Evolutionary conservation across 106 monocot genomes (phyloP).

Genomic region (Chionographis japonica): DNA sequence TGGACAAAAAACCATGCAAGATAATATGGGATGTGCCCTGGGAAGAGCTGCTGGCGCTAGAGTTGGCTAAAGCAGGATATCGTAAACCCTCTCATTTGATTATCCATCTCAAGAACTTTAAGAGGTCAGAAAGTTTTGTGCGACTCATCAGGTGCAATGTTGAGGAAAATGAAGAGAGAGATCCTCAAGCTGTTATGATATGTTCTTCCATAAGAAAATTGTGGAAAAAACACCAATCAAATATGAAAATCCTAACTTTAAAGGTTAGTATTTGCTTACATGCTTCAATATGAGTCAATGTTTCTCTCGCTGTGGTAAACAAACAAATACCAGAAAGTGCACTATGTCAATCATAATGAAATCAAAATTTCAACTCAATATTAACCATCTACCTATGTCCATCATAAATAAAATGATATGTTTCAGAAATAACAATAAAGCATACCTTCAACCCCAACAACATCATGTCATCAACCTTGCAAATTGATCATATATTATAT

Average conservation of each 20-base stretch:
- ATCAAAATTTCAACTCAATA: no score
- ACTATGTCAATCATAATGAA: no score
- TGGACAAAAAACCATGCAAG: conserved; percentile 85
- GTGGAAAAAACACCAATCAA: conserved; percentile 68
- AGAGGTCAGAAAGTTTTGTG: conserved; percentile 66
- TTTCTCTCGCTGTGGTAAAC: no score
- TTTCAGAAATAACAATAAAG: no score
- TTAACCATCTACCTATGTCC: no score
- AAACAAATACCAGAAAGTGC: no score
- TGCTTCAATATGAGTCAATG: conserved; percentile 1
- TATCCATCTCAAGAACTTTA: conserved; percentile 88
- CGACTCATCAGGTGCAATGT: conserved; percentile 72
- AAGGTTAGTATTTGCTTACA: conserved; percentile 40
- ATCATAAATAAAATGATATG: no score
- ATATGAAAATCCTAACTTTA: conserved; percentile 54
- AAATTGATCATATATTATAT: no score
- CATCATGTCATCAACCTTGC: no score
- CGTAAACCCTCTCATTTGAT: conserved; percentile 77
- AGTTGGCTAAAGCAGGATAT: conserved; percentile 85
- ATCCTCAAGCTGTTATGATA: conserved; percentile 82
- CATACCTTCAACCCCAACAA: no score
- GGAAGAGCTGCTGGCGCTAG: conserved; percentile 83
- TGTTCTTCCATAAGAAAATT: conserved; percentile 65
- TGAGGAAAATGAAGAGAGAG: conserved; percentile 50
- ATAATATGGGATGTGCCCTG: conserved; percentile 93